A percentile compares a stretch with the other conserved stretches of the same genome.
Evolutionary conservation across 331 rosid genomes (phyloP).

Genomic region (Quercus lobata): DNA sequence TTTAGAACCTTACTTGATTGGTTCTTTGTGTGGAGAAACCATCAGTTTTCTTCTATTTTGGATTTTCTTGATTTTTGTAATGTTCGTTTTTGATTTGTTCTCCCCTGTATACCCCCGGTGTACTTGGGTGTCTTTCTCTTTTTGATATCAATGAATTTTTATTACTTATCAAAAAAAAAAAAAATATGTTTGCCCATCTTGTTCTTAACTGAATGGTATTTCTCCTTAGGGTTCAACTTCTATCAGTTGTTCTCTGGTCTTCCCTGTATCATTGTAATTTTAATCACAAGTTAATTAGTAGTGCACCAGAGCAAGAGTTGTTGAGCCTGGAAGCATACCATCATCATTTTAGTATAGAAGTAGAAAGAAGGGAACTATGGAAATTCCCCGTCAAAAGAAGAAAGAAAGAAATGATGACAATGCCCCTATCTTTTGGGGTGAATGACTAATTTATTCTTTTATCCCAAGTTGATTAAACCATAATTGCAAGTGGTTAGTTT

Average conservation of each 20-base stretch:
- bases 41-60: too few species aligned
- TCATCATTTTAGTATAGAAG: not conserved
- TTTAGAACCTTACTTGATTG: too few species aligned
- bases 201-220: not conserved
- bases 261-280: not conserved
- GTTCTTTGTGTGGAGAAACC: too few species aligned
- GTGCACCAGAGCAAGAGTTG: not conserved
- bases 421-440: not conserved
- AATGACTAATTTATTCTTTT: not conserved
- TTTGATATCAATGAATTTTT: too few species aligned
- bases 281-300: not conserved
- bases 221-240: not conserved
- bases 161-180: too few species aligned
- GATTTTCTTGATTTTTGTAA: too few species aligned
- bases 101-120: too few species aligned
- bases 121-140: too few species aligned
- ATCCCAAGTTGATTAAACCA: not conserved
- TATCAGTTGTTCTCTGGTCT: not conserved
- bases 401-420: not conserved
- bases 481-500: not conserved
- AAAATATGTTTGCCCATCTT: not conserved
- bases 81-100: too few species aligned
- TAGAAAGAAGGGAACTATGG: not conserved
- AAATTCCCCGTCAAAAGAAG: not conserved
- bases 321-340: not conserved